phyloP scores from a whole-genome alignment of 768 basidiomycete species.

The Hygrocybe coccinea region DNA sequence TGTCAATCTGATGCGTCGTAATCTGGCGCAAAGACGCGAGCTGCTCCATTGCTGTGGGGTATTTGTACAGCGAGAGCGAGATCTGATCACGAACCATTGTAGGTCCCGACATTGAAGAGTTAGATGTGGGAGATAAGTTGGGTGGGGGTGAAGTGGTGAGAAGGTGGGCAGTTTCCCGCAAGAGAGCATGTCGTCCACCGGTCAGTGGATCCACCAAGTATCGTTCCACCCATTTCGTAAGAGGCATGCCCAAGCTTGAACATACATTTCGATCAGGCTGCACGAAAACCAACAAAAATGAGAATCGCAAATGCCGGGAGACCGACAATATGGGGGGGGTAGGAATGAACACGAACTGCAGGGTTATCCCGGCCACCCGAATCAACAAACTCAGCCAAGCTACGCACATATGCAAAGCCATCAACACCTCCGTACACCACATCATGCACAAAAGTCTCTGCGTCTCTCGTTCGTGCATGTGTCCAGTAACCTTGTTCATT shows the following conservation, averaged over 20 bases:
- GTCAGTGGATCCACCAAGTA: conserved; percentile 46
- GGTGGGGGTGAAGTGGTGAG: conserved; percentile 14
- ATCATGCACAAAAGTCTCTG: conserved; percentile 63
- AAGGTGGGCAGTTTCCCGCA: conserved; percentile 37
- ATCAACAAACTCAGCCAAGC: conserved; percentile 64
- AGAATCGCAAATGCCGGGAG: conserved; percentile 4
- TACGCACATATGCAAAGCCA: conserved; percentile 70
- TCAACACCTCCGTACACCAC: conserved; percentile 78
- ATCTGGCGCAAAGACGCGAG: conserved; percentile 41
- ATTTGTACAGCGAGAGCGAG: conserved; percentile 37
- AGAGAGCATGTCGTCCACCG: conserved; percentile 42
- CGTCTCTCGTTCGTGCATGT: conserved; percentile 43
- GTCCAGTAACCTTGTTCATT: conserved; percentile 43
- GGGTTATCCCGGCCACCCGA: conserved; percentile 1
- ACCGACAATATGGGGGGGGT: conserved; percentile 1
- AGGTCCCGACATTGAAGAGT: conserved; percentile 17
- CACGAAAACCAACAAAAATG: conserved; percentile 4
- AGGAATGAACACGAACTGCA: conserved; percentile 18
- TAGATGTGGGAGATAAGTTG: conserved; percentile 5
- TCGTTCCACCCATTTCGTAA: conserved; percentile 41
- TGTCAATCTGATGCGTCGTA: conserved; percentile 46
- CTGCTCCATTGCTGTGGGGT: conserved; percentile 39
- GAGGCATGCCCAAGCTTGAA: conserved; percentile 31
- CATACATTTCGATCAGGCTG: not conserved
- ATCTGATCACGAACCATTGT: conserved; percentile 26